phyloP scores from a whole-genome alignment of 441 rosid genomes.

The Erysimum pusillum region DNA sequence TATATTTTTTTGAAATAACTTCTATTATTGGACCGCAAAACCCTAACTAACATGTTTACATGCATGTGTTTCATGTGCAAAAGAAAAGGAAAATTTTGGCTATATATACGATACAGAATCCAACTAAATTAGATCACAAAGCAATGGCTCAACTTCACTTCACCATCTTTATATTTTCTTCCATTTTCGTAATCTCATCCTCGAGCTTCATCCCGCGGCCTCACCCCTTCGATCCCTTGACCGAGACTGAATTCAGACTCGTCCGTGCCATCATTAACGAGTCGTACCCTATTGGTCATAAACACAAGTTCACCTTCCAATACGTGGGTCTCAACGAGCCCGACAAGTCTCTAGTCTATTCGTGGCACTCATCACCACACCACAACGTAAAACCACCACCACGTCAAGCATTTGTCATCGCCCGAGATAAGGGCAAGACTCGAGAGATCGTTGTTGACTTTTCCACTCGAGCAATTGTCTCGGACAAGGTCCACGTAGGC shows the following conservation, averaged over 20 bases:
- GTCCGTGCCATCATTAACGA: slow-evolving; percentile 48
- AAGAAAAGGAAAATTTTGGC: slow-evolving; percentile 3
- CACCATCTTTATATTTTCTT: slow-evolving; percentile 50
- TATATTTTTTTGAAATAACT: background rate
- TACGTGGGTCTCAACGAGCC: slow-evolving; percentile 77
- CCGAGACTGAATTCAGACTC: slow-evolving; percentile 58
- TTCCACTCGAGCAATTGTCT: slow-evolving; percentile 40
- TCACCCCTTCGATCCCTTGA: slow-evolving; percentile 77
- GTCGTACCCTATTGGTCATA: slow-evolving; percentile 47
- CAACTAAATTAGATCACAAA: slow-evolving; percentile 16
- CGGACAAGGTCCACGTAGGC: slow-evolving; percentile 58
- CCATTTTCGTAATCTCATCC: slow-evolving; percentile 59
- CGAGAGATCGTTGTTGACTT: slow-evolving; percentile 63
- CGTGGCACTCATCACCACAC: slow-evolving; percentile 51
- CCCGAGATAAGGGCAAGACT: slow-evolving; percentile 54
- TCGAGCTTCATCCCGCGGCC: slow-evolving; percentile 35
- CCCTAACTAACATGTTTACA: background rate
- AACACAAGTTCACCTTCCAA: slow-evolving; percentile 61
- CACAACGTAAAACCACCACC: slow-evolving; percentile 38
- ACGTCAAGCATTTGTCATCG: slow-evolving; percentile 66
- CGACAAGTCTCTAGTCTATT: slow-evolving; percentile 59
- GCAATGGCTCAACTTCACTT: slow-evolving; percentile 46
- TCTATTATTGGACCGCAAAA: background rate
- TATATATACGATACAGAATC: background rate
- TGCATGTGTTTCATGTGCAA: background rate